These are phyloP conservation scores for Zygosaccharomyces sapae DNA, from an alignment of 1,139 yeast genomes.

Conservation along the genomic window DNA sequence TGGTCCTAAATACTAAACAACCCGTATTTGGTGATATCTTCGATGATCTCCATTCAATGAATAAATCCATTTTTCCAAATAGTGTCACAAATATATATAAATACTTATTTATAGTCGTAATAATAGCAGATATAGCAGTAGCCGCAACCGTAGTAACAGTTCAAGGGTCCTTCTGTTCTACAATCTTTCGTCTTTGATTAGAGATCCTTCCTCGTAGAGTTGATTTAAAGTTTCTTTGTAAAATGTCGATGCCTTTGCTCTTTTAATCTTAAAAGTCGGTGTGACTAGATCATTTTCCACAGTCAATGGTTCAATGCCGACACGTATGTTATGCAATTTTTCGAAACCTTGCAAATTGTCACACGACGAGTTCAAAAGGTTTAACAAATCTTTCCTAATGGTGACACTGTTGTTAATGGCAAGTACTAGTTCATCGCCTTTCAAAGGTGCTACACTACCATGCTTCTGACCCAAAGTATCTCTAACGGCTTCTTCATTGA, in stretches of 20 bases:
- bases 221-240: slow-evolving; percentile 46
- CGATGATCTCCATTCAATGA: no score
- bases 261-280: slow-evolving; percentile 70
- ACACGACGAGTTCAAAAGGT: slow-evolving; percentile 30
- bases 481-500: slow-evolving; percentile 44
- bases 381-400: slow-evolving; percentile 28
- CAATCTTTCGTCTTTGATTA: slow-evolving; percentile 16
- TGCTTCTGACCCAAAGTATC: slow-evolving; percentile 18
- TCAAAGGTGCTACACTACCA: slow-evolving; percentile 21
- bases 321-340: slow-evolving; percentile 54
- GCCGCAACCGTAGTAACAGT: no score
- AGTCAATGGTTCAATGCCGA: slow-evolving; percentile 64
- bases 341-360: slow-evolving; percentile 49
- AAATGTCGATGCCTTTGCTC: slow-evolving; percentile 53
- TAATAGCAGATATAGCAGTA: no score
- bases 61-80: no score
- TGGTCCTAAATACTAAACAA: no score
- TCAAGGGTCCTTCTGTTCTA: not conserved
- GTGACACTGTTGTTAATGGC: slow-evolving; percentile 28
- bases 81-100: no score
- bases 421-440: slow-evolving; percentile 29
- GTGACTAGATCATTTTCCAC: slow-evolving; percentile 62
- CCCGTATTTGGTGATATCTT: no score
- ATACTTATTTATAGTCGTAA: no score
- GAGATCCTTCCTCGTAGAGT: slow-evolving; percentile 59